Evolutionary conservation across 2,329 filamentous ascomycete genomes (phyloP).

Genomic region (Aspergillus ochraceoroseus): DNA sequence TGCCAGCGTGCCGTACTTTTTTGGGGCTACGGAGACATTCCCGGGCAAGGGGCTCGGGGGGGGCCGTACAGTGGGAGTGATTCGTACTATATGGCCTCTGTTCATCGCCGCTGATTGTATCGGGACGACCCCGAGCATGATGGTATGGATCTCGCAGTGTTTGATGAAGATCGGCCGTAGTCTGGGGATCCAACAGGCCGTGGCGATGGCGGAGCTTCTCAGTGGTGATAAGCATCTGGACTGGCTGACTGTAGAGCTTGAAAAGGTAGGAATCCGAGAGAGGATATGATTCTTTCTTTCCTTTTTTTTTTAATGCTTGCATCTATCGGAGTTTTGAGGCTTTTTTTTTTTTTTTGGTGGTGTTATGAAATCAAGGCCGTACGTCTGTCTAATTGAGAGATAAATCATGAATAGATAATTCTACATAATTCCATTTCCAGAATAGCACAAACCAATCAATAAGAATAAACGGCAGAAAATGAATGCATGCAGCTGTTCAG

Average conservation of each 20-base stretch:
- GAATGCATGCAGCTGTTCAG: not conserved
- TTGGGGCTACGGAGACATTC: constrained; percentile 2
- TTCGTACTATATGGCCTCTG: constrained; percentile 7
- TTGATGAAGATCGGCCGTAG: constrained; percentile 3
- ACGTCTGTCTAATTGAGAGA: too few species aligned
- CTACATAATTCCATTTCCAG: too few species aligned
- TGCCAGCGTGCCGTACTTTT: constrained; percentile 18
- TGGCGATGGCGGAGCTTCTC: constrained; percentile 7
- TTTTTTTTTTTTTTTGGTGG: too few species aligned
- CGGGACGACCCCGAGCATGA: not conserved
- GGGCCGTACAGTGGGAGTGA: not conserved
- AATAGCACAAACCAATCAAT: too few species aligned
- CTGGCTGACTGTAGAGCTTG: constrained; percentile 7
- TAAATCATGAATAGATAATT: too few species aligned
- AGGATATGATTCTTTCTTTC: too few species aligned
- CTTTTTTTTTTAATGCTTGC: too few species aligned
- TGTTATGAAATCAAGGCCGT: too few species aligned
- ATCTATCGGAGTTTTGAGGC: too few species aligned
- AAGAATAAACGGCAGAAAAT: not conserved
- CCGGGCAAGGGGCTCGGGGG: not conserved
- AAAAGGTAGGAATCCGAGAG: too few species aligned
- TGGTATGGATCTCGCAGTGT: constrained; percentile 4
- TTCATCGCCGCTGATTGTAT: constrained; percentile 5
- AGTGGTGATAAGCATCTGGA: not conserved
- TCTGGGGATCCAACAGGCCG: constrained; percentile 6